Evolutionary conservation across 1,284 basidiomycete species (phyloP).

Genomic region (Limonomyces culmigenus): DNA sequence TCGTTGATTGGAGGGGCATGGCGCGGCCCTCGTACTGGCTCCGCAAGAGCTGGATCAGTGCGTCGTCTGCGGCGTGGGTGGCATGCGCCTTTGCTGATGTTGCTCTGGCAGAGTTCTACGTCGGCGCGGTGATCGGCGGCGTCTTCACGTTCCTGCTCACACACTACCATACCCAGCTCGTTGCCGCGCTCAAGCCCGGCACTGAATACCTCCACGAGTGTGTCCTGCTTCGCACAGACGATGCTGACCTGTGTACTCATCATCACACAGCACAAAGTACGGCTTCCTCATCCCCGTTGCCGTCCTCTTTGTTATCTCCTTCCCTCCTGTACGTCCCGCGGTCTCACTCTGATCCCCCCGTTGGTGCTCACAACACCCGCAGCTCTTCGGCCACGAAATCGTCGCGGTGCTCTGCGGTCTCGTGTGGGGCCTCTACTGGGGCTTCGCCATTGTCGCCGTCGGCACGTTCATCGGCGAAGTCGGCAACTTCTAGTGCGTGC

Average conservation of each 20-base stretch:
- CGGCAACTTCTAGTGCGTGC: constrained; percentile 55
- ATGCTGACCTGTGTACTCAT: not conserved
- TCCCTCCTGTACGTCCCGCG: constrained; percentile 41
- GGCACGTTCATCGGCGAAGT: constrained; percentile 55
- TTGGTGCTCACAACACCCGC: constrained; percentile 5
- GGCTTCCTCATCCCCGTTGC: constrained; percentile 80
- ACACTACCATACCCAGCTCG: constrained; percentile 37
- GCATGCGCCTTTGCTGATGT: not conserved
- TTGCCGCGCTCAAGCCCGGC: constrained; percentile 36
- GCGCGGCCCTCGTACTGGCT: constrained; percentile 29
- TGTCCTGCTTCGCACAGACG: constrained; percentile 9
- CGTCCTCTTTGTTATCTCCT: constrained; percentile 61
- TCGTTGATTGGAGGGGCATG: constrained; percentile 28
- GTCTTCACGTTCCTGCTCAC: constrained; percentile 34
- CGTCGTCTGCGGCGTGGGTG: constrained; percentile 10
- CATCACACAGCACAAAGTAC: constrained; percentile 16
- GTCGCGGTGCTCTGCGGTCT: constrained; percentile 60
- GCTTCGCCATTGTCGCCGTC: constrained; percentile 48
- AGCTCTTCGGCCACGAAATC: constrained; percentile 68
- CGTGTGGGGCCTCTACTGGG: constrained; percentile 56
- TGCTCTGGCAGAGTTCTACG: constrained; percentile 16
- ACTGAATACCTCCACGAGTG: constrained; percentile 31
- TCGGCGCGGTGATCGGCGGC: constrained; percentile 13
- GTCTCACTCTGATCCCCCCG: constrained; percentile 1
- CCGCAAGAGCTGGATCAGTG: constrained; percentile 29